Base-by-base conservation (phyloP, 2,329 filamentous ascomycete species). In the Thielaviopsis euricoi region DNA sequence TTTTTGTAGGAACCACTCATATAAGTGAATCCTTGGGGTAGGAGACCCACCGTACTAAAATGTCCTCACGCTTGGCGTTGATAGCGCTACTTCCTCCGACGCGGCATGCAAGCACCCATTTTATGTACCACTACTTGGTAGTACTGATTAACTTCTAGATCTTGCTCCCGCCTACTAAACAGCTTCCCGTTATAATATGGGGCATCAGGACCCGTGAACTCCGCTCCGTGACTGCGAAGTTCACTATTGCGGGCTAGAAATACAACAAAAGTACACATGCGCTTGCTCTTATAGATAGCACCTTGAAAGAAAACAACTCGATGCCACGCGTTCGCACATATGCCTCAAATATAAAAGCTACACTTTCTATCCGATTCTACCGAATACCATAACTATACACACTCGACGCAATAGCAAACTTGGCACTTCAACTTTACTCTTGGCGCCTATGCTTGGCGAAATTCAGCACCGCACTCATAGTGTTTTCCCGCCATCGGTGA, bases 391-490 rank as follows among this genome's bases (percentile, higher is more conserved):
- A 21, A 3, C 22, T 46, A 21, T 46, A 7, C n/a, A 2, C 21
- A n/a, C 43, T 48, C n/a, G 12, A 48, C 37, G 37, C 37, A 17
- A 43, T 43, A 15, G 37, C 37, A 43, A 43, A 43, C 37, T 43
- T 43, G 37, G 37, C 37, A 48, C n/a, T n/a, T 3, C 7, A 48
- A 48, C 43, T 48, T 48, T n/a, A n/a, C 43, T 48, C 59, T 60
- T 60, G 59, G 59, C 59, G 59, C 59, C 56, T 52, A 60, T 33
- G 48, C 59, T 60, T 60, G 59, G 59, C 59, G 22, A 3, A 6
- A 48, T n/a, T 48, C 43, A 48, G 43, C 43, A 48, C 43, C 7
- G 19, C 4, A 48, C n/a, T 48, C 21, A 6, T 6, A 19, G 43
- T 21, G 43, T 48, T 48, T 48, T 48, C 13, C 37, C 43, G 43